Conservation (phyloP, 768 basidiomycete genomes). For the Favolaschia claudopus region DNA sequence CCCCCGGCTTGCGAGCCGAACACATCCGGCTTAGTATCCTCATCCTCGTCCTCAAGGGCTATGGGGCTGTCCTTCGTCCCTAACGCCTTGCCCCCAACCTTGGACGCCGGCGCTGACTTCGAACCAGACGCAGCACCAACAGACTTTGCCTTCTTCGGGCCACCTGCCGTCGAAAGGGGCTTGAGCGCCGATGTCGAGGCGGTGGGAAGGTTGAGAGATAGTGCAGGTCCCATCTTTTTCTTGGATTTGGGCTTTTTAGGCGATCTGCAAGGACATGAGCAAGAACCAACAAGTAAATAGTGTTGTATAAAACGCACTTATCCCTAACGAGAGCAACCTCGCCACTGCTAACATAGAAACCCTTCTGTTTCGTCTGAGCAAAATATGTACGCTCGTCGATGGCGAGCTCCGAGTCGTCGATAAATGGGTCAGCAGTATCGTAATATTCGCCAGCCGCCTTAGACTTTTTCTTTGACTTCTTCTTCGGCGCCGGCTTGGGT, state of each 20-base stretch:
- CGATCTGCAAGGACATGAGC: constrained; percentile 44
- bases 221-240: constrained; percentile 41
- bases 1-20: constrained; percentile 12
- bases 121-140: neutral
- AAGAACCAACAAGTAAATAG: neutral
- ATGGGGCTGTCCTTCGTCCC: constrained; percentile 59
- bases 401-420: constrained; percentile 94
- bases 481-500: constrained; percentile 41
- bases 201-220: constrained; percentile 26
- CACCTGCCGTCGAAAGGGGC: constrained; percentile 13
- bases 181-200: constrained; percentile 17
- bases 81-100: constrained; percentile 35
- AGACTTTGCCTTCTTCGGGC: constrained; percentile 27
- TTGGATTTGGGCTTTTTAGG: constrained; percentile 75
- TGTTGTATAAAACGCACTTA: constrained; percentile 52
- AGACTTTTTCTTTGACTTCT: constrained; percentile 17
- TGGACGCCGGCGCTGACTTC: constrained; percentile 18
- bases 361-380: constrained; percentile 90
- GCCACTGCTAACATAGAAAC: constrained; percentile 91
- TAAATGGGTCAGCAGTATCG: constrained; percentile 92
- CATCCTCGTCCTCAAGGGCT: constrained; percentile 49
- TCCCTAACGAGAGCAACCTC: constrained; percentile 88
- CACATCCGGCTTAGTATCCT: constrained; percentile 30
- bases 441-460: constrained; percentile 77
- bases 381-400: constrained; percentile 92